Evolutionary conservation across 139 green algal species (phyloP).

Genomic region (Chlorella sp.): DNA sequence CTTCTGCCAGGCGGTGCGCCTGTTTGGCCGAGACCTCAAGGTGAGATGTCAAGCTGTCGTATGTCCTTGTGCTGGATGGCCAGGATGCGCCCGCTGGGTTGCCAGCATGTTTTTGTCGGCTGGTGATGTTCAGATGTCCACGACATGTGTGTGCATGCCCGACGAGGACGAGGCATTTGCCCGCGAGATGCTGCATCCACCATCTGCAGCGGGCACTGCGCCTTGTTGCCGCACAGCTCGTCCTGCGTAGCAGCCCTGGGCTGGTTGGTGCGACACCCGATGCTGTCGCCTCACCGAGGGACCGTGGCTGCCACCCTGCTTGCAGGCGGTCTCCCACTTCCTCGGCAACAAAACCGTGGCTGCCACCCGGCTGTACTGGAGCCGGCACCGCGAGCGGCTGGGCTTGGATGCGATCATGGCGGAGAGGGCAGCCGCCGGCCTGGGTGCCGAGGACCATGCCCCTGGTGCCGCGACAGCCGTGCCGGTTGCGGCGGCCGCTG

Average conservation of each 20-base stretch:
- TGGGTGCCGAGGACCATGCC: constrained; percentile 16
- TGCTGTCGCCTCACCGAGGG: not conserved
- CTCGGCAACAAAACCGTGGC: constrained; percentile 54
- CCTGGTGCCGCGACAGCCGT: no score
- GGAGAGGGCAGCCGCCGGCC: constrained; percentile 29
- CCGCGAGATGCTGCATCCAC: not conserved
- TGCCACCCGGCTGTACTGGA: constrained; percentile 64
- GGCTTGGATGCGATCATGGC: constrained; percentile 54
- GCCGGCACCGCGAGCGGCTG: constrained; percentile 60
- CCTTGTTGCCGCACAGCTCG: not conserved
- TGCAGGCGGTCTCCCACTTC: constrained; percentile 47
- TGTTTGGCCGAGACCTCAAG: constrained; percentile 57
- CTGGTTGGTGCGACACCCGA: not conserved
- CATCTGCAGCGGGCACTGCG: not conserved
- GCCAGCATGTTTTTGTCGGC: not conserved
- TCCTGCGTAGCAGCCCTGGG: no score
- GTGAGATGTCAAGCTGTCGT: not conserved
- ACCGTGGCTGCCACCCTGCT: not conserved
- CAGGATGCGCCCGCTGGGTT: not conserved
- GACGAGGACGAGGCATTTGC: no score
- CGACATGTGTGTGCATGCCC: no score
- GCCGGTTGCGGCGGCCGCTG: not conserved
- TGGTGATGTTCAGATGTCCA: no score
- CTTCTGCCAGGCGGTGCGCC: constrained; percentile 64
- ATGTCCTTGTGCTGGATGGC: not conserved